Evolutionary conservation across 768 basidiomycete genomes (phyloP).

Genomic region (Coprinopsis sp.): DNA sequence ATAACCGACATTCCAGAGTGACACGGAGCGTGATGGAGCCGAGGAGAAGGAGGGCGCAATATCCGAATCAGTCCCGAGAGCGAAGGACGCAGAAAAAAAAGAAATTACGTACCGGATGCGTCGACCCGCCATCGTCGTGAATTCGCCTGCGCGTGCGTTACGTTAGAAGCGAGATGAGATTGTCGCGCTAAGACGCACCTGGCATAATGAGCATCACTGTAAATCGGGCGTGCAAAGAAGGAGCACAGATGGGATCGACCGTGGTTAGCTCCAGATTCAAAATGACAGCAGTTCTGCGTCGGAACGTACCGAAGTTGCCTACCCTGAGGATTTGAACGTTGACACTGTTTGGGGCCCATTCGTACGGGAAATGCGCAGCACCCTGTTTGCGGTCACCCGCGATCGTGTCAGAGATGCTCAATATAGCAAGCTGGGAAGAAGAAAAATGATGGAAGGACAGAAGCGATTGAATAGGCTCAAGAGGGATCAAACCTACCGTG

Average conservation of each 20-base stretch:
- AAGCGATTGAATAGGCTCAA: conserved; percentile 1
- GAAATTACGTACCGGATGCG: conserved; percentile 54
- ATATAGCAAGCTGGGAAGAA: conserved; percentile 10
- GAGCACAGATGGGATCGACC: neutral
- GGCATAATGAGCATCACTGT: conserved; percentile 69
- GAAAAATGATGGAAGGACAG: conserved; percentile 3
- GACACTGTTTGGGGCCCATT: conserved; percentile 71
- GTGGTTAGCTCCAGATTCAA: neutral
- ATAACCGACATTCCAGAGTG: no score
- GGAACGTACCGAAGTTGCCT: conserved; percentile 55
- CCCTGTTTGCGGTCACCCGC: no score
- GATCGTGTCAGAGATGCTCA: conserved; percentile 5
- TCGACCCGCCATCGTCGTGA: conserved; percentile 80
- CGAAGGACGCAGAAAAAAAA: conserved; percentile 12
- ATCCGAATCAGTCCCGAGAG: conserved; percentile 4
- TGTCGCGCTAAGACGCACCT: conserved; percentile 29
- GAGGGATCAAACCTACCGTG: conserved; percentile 41
- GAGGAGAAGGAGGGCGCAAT: conserved; percentile 8
- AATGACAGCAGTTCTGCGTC: conserved; percentile 1
- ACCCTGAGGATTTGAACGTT: conserved; percentile 75
- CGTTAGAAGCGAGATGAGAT: neutral
- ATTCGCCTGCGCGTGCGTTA: conserved; percentile 41
- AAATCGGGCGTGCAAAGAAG: neutral
- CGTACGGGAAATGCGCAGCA: conserved; percentile 60
- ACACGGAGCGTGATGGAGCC: conserved; percentile 3